Conservation (phyloP, 257 asterid species). For the Knoxia roxburghii region DNA sequence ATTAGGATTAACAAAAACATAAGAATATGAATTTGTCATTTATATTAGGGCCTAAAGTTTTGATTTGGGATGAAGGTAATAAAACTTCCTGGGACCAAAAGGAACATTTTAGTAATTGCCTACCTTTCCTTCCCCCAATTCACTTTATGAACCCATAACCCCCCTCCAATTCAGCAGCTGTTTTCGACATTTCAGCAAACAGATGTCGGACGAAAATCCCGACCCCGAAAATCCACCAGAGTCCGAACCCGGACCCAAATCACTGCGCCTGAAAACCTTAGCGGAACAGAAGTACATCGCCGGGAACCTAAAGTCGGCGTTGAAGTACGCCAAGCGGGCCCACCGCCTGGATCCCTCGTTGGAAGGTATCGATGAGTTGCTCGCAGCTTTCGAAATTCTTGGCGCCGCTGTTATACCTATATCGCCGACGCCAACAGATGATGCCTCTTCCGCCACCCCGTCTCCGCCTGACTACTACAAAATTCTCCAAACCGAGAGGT, state of each 20-base stretch:
- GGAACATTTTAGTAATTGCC: too few species aligned
- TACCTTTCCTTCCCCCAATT: too few species aligned
- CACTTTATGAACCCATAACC: too few species aligned
- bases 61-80: too few species aligned
- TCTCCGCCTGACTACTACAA: conserved; percentile 57
- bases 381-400: conserved; percentile 60
- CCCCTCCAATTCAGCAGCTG: too few species aligned
- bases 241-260: conserved; percentile 8
- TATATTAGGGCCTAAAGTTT: too few species aligned
- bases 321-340: conserved; percentile 64
- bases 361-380: conserved; percentile 53
- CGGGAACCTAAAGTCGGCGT: conserved; percentile 55
- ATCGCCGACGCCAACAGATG: conserved; percentile 8
- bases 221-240: neutral
- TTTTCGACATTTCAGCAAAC: neutral
- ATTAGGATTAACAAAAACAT: too few species aligned
- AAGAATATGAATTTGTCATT: too few species aligned
- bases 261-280: conserved; percentile 47
- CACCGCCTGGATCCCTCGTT: conserved; percentile 44
- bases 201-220: conserved; percentile 7
- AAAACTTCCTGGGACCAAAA: too few species aligned
- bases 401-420: conserved; percentile 27
- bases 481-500: conserved; percentile 63
- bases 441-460: neutral
- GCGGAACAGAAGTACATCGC: conserved; percentile 57